These are phyloP conservation scores for Antrodiella citrinella DNA, from an alignment of 768 basidiomycete species.

Conservation along the genomic window DNA sequence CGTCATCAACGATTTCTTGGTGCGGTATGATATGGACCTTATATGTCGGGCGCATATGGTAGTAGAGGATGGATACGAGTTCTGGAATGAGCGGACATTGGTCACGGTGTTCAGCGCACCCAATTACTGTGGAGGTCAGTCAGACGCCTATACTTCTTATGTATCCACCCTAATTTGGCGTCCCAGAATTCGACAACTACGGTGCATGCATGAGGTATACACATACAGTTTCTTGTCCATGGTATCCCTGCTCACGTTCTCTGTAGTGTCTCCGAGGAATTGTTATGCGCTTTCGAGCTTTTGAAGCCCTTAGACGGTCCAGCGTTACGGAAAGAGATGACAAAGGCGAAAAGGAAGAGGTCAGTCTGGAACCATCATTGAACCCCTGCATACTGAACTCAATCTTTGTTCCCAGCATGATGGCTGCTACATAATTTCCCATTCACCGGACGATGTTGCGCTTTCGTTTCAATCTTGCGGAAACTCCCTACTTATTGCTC, in stretches of 20 bases:
- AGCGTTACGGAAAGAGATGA: conserved; percentile 96
- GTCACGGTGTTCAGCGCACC: conserved; percentile 99
- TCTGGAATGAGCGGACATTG: conserved; percentile 97
- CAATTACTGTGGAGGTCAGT: conserved; percentile 91
- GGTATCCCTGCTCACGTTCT: not conserved
- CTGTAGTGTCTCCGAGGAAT: conserved; percentile 86
- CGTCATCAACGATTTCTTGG: conserved; percentile 93
- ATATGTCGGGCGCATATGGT: conserved; percentile 99
- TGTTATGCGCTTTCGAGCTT: conserved; percentile 95
- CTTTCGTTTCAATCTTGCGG: not conserved
- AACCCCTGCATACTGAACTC: not conserved
- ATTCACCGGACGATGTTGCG: conserved; percentile 2
- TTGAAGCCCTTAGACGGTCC: conserved; percentile 93
- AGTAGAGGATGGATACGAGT: conserved; percentile 98
- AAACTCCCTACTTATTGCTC: not conserved
- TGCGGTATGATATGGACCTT: conserved; percentile 95
- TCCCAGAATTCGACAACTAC: conserved; percentile 86
- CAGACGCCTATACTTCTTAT: conserved; percentile 5
- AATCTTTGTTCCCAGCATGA: conserved; percentile 17
- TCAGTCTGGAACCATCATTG: conserved; percentile 25
- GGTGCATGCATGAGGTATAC: conserved; percentile 88
- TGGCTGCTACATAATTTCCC: conserved; percentile 20
- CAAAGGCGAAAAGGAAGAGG: conserved; percentile 98
- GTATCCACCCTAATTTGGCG: conserved; percentile 12
- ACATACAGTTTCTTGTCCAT: not conserved